A percentile compares a stretch with the other conserved stretches of the same genome.
These are phyloP conservation scores for Cucumis hystrix DNA, from an alignment of 306 rosid species.

Conservation along the genomic window DNA sequence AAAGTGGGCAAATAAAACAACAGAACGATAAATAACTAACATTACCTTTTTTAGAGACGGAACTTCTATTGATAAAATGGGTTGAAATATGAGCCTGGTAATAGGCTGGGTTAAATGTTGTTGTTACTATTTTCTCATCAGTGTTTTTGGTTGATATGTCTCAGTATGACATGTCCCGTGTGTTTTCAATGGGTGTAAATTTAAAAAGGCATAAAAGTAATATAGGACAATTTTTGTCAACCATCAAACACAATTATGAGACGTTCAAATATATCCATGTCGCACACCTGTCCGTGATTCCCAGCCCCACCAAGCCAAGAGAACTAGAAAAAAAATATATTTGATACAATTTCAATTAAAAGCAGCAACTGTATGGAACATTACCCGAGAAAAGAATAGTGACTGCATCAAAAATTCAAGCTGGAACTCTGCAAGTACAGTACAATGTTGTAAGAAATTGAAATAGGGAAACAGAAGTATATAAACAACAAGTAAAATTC, in stretches of 20 bases:
- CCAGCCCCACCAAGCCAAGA: background rate
- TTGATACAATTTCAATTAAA: background rate
- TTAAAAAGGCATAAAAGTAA: background rate
- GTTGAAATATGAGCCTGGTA: background rate
- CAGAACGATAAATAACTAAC: background rate
- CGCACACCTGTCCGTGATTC: background rate
- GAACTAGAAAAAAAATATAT: background rate
- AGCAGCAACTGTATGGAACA: background rate
- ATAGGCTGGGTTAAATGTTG: background rate
- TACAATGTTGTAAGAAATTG: constrained; percentile 14
- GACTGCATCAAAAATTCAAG: constrained; percentile 93
- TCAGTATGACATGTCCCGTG: background rate
- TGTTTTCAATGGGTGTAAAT: background rate
- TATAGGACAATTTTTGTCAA: background rate
- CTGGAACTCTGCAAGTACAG: constrained; percentile 65
- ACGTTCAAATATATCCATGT: background rate
- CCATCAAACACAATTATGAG: background rate
- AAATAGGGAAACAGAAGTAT: background rate
- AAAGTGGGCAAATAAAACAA: background rate
- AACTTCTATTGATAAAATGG: background rate
- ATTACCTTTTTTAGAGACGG: background rate
- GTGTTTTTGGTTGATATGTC: background rate
- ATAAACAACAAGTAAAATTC: background rate
- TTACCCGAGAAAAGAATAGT: constrained; percentile 84
- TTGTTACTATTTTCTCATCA: background rate